Conservation (phyloP, 1,139 yeast species). For the Meyerozyma smithsonii region DNA sequence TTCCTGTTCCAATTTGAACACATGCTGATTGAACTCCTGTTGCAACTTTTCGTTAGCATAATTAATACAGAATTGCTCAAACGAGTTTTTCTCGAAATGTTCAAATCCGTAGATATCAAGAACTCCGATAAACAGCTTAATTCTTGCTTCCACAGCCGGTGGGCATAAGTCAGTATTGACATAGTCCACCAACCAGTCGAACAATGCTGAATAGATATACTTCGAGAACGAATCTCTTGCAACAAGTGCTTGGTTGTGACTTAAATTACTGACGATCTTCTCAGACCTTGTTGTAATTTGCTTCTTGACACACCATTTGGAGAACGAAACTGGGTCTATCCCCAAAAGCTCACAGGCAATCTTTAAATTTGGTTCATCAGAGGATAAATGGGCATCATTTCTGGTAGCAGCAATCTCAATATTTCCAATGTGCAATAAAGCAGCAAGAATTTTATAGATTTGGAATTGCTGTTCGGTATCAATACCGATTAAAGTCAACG, state of each 20-base stretch:
- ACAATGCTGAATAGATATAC: conserved; percentile 84
- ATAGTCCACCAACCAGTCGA: conserved; percentile 90
- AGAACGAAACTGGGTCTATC: conserved; percentile 65
- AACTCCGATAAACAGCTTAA: conserved; percentile 86
- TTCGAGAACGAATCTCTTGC: conserved; percentile 96
- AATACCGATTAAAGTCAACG: conserved; percentile 78
- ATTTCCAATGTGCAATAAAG: conserved; percentile 89
- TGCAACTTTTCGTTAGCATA: conserved; percentile 97
- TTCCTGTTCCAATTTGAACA: conserved; percentile 93
- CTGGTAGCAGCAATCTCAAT: conserved; percentile 83
- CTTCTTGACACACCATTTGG: conserved; percentile 91
- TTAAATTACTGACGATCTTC: conserved; percentile 81
- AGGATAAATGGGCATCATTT: conserved; percentile 73
- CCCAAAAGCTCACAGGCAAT: conserved; percentile 87
- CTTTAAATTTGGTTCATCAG: conserved; percentile 81
- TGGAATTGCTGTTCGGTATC: conserved; percentile 52
- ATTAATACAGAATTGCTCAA: conserved; percentile 96
- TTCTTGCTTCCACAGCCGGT: conserved; percentile 53
- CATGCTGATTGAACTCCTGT: conserved; percentile 97
- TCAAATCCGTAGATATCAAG: conserved; percentile 97
- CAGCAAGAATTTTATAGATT: conserved; percentile 79
- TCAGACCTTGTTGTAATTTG: conserved; percentile 93
- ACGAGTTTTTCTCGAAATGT: conserved; percentile 89
- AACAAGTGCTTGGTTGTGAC: conserved; percentile 79
- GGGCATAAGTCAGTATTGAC: conserved; percentile 82